These are phyloP conservation scores for Leucosporidium creatinivorum DNA, from an alignment of 768 basidiomycete genomes.

Conservation along the genomic window DNA sequence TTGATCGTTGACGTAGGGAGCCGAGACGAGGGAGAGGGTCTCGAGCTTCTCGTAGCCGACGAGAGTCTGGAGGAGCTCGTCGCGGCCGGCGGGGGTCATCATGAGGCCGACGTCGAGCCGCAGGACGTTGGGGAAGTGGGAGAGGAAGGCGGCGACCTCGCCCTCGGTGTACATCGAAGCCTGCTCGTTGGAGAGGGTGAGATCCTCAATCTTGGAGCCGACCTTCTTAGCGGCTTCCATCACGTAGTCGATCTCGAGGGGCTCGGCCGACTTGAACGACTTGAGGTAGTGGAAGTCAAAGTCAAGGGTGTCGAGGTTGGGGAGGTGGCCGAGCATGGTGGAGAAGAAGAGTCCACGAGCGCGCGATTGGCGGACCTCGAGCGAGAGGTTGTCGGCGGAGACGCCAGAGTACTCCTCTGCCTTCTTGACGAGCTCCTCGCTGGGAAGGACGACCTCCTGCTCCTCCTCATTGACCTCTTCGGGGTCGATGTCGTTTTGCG, in stretches of 20 bases:
- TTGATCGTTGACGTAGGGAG: background rate
- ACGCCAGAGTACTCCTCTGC: background rate
- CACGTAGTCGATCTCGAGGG: background rate
- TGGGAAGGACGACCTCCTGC: background rate
- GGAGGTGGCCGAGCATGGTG: background rate
- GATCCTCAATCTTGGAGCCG: background rate
- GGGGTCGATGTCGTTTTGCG: background rate
- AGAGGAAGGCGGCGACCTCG: background rate
- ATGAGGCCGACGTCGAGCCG: background rate
- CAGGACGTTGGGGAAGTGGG: background rate
- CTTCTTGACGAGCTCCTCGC: background rate
- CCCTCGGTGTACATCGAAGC: background rate
- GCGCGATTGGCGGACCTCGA: background rate
- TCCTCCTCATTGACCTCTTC: background rate
- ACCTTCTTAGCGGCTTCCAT: no score
- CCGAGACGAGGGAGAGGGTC: constrained; percentile 4
- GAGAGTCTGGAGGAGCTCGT: background rate
- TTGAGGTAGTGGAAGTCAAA: background rate
- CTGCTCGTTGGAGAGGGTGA: background rate
- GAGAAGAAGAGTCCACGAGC: background rate
- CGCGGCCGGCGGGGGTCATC: background rate
- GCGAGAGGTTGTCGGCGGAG: background rate
- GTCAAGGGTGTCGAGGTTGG: background rate
- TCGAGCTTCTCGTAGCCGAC: background rate
- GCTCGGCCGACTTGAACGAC: background rate